Evolutionary conservation across 805 yeast species (phyloP), one percentile per base, ranked within the genome.

Genomic region (Saccharomycopsis babjevae): DNA sequence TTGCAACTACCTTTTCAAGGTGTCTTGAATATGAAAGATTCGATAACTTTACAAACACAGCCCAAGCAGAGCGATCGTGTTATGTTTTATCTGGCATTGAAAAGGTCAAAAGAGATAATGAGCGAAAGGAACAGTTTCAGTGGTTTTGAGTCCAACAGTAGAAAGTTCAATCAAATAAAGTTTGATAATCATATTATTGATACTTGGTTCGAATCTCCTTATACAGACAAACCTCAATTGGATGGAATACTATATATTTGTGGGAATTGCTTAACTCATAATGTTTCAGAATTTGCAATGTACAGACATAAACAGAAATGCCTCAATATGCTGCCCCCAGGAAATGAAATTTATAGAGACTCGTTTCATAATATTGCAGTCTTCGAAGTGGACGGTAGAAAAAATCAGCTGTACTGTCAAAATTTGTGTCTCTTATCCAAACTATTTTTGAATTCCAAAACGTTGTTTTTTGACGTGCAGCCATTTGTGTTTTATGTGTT

Each of bases 181-280:
- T 83, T 92, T 65, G 82, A 90, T 40, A 79, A 80, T 54, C 82
- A 74, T 70, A 91, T 87, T 69, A 88, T 94, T 32, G 88, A 86
- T 63, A 89, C 97, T 0, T 90, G 97, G 97, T 92, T 88, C 72
- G 82, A 88, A 2, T 85, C 97, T 0, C 98, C 98, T 1, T 94
- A 89, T 69, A 97, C 98, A 0, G 91, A 88, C 63, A 94, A 89
- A 68, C 89, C 84, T 68, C 82, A 89, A 50, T 78, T 78, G 36
- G 80, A 83, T 55, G 75, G 76, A 50, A 79, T 84, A 1, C 74
- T 94, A 55, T 85, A 84, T 68, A 79, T 93, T 16, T 94, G 98
- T 72, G 94, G 90, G 65, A 83, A 79, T 67, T 94, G 98, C 70
- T 73, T 93, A 61, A 85, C 87, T 72, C 92, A 89, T 69, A 84